Evolutionary conservation across 768 basidiomycete species (phyloP), one percentile per base, ranked within the genome.

Genomic region (Austroboletus eburneus): DNA sequence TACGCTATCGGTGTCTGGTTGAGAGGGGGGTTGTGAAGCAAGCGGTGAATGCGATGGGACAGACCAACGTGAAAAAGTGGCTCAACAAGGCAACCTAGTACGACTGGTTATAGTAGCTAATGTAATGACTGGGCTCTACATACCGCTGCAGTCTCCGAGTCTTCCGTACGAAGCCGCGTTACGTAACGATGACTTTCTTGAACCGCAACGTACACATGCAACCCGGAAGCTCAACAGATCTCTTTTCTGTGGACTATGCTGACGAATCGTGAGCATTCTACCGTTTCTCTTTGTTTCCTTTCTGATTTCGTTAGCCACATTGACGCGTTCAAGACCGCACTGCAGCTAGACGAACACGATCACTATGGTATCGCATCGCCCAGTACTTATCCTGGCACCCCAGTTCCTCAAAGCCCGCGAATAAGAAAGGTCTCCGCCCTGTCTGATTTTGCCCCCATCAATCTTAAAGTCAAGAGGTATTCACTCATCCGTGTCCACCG

Each of bases 371-470:
- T 50, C 2, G 42, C 50, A 20, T 68, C 64, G n/a, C 61, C 63
- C 2, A 46, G 34, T 24, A 43, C 45, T 2, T 41, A 39, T 39
- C 59, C 63, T 10, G 58, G 61, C 5, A 56, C 61, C 20, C 59
- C 53, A 35, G 32, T 53, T 1, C 55, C 50, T 18, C 54, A 59
- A 57, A 68, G 70, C 30, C 68, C 67, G 6, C 81, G 87, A 16
- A 76, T 90, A 20, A 77, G 80, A 59, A 92, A 90, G 67, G 81
- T 94, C 6, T 82, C 87, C 42, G 89, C 90, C 1, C 69, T 91
- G 41, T 87, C 83, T 2, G 91, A 94, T 62, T 92, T 91, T 56
- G 90, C 93, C 5, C 96, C 95, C 0, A 81, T 97, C 21, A 90
- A 96, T 62, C 68, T 91, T 54, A 85, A 75, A 60, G 83, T 97